Conservation (phyloP, 495 filamentous ascomycete species). For the Letharia lupina region DNA sequence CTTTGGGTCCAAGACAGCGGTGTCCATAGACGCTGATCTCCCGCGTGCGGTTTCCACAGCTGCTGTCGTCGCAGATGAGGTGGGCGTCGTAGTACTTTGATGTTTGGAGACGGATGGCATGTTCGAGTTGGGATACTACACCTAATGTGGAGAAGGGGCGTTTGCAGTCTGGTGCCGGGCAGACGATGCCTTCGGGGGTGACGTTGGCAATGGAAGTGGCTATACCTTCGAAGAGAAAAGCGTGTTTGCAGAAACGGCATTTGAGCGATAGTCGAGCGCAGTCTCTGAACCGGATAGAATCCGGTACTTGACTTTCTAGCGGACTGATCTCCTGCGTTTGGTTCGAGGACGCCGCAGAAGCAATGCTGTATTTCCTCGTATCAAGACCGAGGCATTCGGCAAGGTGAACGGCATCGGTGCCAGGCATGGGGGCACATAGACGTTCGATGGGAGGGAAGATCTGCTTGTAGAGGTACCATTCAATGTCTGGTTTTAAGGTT, state of each 20-base stretch:
- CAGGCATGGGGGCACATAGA: slow-evolving; percentile 89
- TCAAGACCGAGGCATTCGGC: slow-evolving; percentile 93
- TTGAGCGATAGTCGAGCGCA: slow-evolving; percentile 64
- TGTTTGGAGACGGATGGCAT: slow-evolving; percentile 66
- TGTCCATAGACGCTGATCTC: slow-evolving; percentile 89
- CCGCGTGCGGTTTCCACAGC: slow-evolving; percentile 78
- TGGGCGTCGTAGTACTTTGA: slow-evolving; percentile 85
- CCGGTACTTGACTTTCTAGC: slow-evolving; percentile 87
- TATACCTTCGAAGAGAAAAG: slow-evolving; percentile 69
- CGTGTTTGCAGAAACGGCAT: slow-evolving; percentile 69
- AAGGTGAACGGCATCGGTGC: slow-evolving; percentile 78
- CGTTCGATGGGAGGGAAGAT: slow-evolving; percentile 98
- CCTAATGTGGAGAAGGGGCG: slow-evolving; percentile 59
- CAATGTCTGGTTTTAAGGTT: slow-evolving; percentile 72
- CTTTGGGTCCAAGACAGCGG: slow-evolving; percentile 78
- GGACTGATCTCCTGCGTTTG: slow-evolving; percentile 63
- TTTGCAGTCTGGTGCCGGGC: slow-evolving; percentile 52
- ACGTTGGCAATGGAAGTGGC: slow-evolving; percentile 46
- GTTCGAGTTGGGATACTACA: slow-evolving; percentile 77
- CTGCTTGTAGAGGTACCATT: slow-evolving; percentile 97
- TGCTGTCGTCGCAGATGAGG: slow-evolving; percentile 80
- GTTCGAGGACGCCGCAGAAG: slow-evolving; percentile 41
- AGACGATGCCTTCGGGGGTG: slow-evolving; percentile 65
- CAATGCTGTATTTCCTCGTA: slow-evolving; percentile 72
- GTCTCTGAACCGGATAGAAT: slow-evolving; percentile 70